Evolutionary conservation across 352 stramenopile species (phyloP), one percentile per base, ranked within the genome.

Genomic region (Hyaloperonospora arabidopsidis): DNA sequence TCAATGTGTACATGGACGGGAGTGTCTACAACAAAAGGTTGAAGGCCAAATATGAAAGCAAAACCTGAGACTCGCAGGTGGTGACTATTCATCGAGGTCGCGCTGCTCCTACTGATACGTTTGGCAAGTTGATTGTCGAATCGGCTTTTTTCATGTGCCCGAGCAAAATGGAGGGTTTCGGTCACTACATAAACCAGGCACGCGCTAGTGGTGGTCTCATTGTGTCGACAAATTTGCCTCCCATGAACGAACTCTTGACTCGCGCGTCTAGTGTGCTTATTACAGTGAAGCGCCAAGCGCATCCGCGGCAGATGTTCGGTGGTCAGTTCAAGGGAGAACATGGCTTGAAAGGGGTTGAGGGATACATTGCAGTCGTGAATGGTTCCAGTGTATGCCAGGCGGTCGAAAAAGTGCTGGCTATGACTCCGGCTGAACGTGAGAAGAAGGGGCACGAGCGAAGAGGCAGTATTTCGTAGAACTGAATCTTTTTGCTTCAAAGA

Each of bases 141-240:
- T 51, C 68, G 1, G 52, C 70, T n/a, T 79, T 74, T 45, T 80
- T 86, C 45, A 57, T 88, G 57, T 88, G 78, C 40, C 65, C 78
- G 21, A 88, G 78, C 46, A 18, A 61, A 18, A 62, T 73, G 47
- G 78, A 88, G 57, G 75, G 78, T 8, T 88, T 80, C 40, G 77
- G 76, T 10, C 76, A 84, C 61, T 87, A 87, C 55, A 84, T 84
- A 49, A 87, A 87, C 61, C 76, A 87, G 28, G 76, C 74, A n/a
- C 69, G 73, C 6, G 69, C 73, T 11, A 66, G 62, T 12, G 61
- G 69, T 8, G 74, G 53, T 0, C 49, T 84, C 10, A 73, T 87
- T 18, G 25, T 87, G n/a, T 68, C 73, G 2, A 77, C 76, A 0
- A 63, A 84, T 41, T 50, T 78, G 18, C 69, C 73, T 14, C 74